phyloP scores from a whole-genome alignment of 371 early-diverging fungal species.

The Umbelopsis sp. region DNA sequence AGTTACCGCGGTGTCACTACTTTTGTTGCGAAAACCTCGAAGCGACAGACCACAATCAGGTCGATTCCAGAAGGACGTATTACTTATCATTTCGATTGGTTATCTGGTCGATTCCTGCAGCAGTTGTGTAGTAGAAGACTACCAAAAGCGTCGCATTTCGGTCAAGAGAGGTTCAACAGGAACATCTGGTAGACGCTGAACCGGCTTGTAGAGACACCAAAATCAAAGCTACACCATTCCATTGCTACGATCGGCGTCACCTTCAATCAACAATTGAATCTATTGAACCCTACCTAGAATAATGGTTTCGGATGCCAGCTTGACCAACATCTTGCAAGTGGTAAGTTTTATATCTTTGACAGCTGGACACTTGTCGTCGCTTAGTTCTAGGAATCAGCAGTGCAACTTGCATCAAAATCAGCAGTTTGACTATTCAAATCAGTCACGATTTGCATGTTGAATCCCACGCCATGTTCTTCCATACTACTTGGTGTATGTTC shows the following conservation, averaged over 20 bases:
- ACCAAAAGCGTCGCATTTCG: not conserved
- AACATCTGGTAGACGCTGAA: not conserved
- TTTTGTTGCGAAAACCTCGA: not conserved
- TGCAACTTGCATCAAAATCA: too few species aligned
- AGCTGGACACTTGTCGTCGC: not conserved
- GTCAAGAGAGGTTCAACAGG: conserved; percentile 1
- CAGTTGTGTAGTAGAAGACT: not conserved
- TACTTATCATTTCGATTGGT: not conserved
- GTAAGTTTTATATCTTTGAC: conserved; percentile 28
- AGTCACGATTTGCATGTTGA: too few species aligned
- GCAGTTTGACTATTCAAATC: too few species aligned
- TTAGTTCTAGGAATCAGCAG: too few species aligned
- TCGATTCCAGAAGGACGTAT: not conserved
- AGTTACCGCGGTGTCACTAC: not conserved
- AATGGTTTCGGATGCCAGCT: conserved; percentile 55
- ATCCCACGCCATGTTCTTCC: too few species aligned
- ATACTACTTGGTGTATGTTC: too few species aligned
- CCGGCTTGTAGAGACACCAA: not conserved
- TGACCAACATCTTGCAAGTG: conserved; percentile 56
- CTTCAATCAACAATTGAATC: not conserved
- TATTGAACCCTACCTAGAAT: not conserved
- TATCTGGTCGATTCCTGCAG: conserved; percentile 2
- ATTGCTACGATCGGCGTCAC: not conserved
- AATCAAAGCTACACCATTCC: not conserved
- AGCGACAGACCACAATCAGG: not conserved